A percentile compares a stretch with the other conserved stretches of the same genome.
Conservation (phyloP, 1,139 yeast genomes). For the Debaryomyces sp. region DNA sequence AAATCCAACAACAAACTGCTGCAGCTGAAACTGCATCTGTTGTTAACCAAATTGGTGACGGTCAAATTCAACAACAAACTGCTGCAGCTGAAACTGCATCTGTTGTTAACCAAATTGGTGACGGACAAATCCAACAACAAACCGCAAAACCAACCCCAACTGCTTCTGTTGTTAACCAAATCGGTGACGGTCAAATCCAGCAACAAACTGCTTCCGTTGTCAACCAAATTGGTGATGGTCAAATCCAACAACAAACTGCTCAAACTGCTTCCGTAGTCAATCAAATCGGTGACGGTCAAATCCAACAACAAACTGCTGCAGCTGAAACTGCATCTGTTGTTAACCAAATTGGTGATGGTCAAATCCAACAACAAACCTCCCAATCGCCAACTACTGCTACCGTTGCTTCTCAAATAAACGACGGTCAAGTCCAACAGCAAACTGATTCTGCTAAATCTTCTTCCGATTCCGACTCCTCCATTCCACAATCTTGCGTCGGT, state of each 20-base stretch:
- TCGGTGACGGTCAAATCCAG: slow-evolving; percentile 45
- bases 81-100: slow-evolving; percentile 24
- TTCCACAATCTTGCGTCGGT: slow-evolving; percentile 46
- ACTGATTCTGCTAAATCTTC: slow-evolving; percentile 18
- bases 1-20: slow-evolving; percentile 41
- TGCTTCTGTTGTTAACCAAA: slow-evolving; percentile 36
- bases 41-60: slow-evolving; percentile 47
- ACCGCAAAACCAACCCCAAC: slow-evolving; percentile 26
- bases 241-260: slow-evolving; percentile 35
- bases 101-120: slow-evolving; percentile 38
- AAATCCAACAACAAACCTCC: slow-evolving; percentile 53
- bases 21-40: slow-evolving; percentile 29
- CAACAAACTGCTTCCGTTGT: slow-evolving; percentile 37
- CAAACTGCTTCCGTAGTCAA: slow-evolving; percentile 42
- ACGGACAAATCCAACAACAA: slow-evolving; percentile 43
- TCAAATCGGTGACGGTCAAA: slow-evolving; percentile 66
- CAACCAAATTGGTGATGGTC: slow-evolving; percentile 38
- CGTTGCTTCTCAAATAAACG: slow-evolving; percentile 34
- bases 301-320: slow-evolving; percentile 56
- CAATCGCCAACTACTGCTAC: slow-evolving; percentile 26
- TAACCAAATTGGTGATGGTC: slow-evolving; percentile 39
- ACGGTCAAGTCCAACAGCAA: slow-evolving; percentile 41
- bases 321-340: slow-evolving; percentile 27
- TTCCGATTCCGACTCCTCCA: slow-evolving; percentile 13
- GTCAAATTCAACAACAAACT: slow-evolving; percentile 45